Evolutionary conservation across 2,329 filamentous ascomycete genomes (phyloP).

Genomic region (Xenosphaeropsis pyriputrescens): DNA sequence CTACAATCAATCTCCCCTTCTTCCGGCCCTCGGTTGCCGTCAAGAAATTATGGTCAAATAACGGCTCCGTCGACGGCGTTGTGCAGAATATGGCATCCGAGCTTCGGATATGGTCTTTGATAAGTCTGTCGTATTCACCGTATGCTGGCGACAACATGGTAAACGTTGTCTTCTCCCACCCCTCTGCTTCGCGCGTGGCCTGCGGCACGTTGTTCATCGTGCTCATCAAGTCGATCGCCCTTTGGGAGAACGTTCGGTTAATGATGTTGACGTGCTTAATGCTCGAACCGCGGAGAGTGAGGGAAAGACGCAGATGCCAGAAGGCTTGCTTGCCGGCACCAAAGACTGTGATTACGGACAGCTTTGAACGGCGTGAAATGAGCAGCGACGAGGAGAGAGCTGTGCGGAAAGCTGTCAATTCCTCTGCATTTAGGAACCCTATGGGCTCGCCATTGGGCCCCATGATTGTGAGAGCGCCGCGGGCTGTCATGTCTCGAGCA

Average conservation of each 20-base stretch:
- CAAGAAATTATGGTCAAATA: slow-evolving; percentile 63
- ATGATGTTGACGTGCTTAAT: slow-evolving; percentile 74
- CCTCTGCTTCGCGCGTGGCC: slow-evolving; percentile 36
- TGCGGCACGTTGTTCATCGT: slow-evolving; percentile 26
- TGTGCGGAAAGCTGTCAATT: slow-evolving; percentile 69
- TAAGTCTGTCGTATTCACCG: slow-evolving; percentile 47
- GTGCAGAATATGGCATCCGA: slow-evolving; percentile 82
- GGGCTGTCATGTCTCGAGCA: slow-evolving; percentile 26
- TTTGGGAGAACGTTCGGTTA: slow-evolving; percentile 54
- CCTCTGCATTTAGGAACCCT: slow-evolving; percentile 58
- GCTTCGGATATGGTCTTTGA: slow-evolving; percentile 55
- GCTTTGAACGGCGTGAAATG: slow-evolving; percentile 46
- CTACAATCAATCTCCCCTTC: slow-evolving; percentile 58
- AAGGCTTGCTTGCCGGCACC: slow-evolving; percentile 83
- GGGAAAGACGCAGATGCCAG: slow-evolving; percentile 80
- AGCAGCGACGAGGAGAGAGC: slow-evolving; percentile 57
- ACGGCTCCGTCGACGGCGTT: slow-evolving; percentile 57
- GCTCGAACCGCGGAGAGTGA: slow-evolving; percentile 55
- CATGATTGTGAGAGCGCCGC: slow-evolving; percentile 56
- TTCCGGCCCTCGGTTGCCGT: slow-evolving; percentile 47
- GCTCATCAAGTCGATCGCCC: slow-evolving; percentile 34
- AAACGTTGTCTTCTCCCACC: slow-evolving; percentile 54
- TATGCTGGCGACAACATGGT: slow-evolving; percentile 55
- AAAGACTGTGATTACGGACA: slow-evolving; percentile 71
- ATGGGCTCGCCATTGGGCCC: slow-evolving; percentile 42